phyloP scores from a whole-genome alignment of 169 alveolate genomes.

The Cryptosporidium tyzzeri region DNA sequence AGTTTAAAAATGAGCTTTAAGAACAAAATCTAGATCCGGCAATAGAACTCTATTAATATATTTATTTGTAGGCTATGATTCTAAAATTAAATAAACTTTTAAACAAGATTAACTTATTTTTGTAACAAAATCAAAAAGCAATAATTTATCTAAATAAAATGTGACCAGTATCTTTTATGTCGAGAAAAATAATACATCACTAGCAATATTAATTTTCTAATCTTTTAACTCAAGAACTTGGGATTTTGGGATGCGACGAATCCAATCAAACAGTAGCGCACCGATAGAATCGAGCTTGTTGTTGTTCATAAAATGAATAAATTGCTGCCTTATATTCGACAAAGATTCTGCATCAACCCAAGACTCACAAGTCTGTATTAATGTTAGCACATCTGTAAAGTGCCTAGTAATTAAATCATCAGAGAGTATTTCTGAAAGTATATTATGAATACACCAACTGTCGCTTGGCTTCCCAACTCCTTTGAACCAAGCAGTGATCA shows the following conservation, averaged over 20 bases:
- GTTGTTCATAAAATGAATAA: constrained; percentile 53
- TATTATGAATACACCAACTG: constrained; percentile 73
- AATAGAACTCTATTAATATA: constrained; percentile 3
- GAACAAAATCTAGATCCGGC: neutral
- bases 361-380: constrained; percentile 68
- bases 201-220: neutral
- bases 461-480: constrained; percentile 70
- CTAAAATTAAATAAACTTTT: neutral
- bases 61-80: neutral
- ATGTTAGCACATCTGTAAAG: constrained; percentile 56
- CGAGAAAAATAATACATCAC: neutral
- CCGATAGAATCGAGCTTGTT: constrained; percentile 70
- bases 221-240: constrained; percentile 11
- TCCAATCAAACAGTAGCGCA: constrained; percentile 67
- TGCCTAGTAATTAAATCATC: constrained; percentile 64
- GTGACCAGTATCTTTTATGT: neutral
- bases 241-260: constrained; percentile 56
- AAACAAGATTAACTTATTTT: neutral
- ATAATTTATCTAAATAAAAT: neutral
- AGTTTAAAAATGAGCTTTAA: neutral
- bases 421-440: constrained; percentile 72
- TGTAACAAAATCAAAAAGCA: neutral
- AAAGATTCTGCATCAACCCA: constrained; percentile 74
- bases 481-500: constrained; percentile 69
- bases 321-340: constrained; percentile 45